Evolutionary conservation across 129 eudicot species (phyloP).

Genomic region (Chrysanthemum lavandulifolium): DNA sequence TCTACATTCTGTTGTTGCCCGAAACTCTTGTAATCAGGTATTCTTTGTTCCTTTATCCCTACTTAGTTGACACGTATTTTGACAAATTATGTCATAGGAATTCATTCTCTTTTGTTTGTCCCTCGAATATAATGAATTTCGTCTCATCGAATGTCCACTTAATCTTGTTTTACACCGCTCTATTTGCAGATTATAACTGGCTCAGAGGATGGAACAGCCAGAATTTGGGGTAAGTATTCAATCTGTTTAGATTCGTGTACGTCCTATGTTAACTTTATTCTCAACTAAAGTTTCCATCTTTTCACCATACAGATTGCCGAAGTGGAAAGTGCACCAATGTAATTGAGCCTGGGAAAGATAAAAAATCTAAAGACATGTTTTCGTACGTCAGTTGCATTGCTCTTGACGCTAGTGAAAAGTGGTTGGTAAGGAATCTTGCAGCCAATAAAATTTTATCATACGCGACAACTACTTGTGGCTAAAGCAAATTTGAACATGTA

Average conservation of each 20-base stretch:
- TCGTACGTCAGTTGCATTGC: constrained; percentile 79
- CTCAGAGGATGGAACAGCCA: constrained; percentile 93
- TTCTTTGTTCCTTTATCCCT: background rate
- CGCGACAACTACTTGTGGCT: background rate
- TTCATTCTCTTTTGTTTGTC: no score
- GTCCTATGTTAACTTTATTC: background rate
- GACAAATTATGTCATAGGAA: no score
- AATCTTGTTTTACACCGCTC: constrained; percentile 22
- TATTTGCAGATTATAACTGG: constrained; percentile 82
- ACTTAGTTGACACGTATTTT: no score
- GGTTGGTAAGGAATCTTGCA: constrained; percentile 82
- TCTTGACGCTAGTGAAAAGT: constrained; percentile 94
- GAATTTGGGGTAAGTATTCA: constrained; percentile 81
- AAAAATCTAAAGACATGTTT: constrained; percentile 38
- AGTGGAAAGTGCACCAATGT: constrained; percentile 77
- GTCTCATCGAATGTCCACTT: background rate
- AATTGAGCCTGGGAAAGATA: constrained; percentile 51
- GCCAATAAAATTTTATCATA: constrained; percentile 4
- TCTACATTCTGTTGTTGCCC: constrained; percentile 69
- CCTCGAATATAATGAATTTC: no score
- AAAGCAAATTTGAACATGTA: constrained; percentile 6
- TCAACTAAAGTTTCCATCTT: background rate
- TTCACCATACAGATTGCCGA: constrained; percentile 56
- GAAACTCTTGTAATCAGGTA: constrained; percentile 78
- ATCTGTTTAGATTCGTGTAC: no score